These are phyloP conservation scores for Erigeron philadelphicus DNA, from an alignment of 140 eudicot species.

Conservation along the genomic window DNA sequence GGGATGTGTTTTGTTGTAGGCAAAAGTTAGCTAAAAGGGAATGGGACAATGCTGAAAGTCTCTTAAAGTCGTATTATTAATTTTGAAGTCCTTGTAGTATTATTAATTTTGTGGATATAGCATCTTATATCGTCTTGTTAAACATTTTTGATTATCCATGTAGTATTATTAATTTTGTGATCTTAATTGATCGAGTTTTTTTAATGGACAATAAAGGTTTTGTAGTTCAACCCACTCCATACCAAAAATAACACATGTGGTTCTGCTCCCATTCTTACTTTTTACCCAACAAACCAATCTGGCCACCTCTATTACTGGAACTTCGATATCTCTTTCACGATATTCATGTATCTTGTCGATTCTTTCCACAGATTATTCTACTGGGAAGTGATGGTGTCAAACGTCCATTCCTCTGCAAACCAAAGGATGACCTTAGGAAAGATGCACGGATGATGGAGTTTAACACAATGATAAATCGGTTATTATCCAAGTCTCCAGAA, in stretches of 20 bases:
- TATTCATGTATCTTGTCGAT: constrained; percentile 5
- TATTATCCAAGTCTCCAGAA: constrained; percentile 80
- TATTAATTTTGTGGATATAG: not conserved
- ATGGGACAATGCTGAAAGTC: not conserved
- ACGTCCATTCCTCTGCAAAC: constrained; percentile 93
- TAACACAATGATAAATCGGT: constrained; percentile 92
- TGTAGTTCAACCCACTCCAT: not conserved
- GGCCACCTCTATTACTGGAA: not conserved
- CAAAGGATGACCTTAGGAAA: constrained; percentile 95
- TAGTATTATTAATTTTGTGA: not conserved
- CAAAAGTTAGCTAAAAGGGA: not conserved
- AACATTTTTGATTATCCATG: not conserved
- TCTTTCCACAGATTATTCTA: constrained; percentile 60
- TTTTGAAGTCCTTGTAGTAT: too few relatives aligned
- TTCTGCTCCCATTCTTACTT: not conserved
- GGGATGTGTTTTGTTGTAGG: not conserved
- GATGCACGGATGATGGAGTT: constrained; percentile 99
- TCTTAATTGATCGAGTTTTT: not conserved
- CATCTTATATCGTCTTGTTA: not conserved
- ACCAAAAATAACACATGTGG: not conserved
- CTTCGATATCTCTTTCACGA: not conserved
- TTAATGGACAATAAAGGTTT: not conserved
- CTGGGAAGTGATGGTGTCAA: constrained; percentile 88
- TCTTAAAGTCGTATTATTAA: not conserved
- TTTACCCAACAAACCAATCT: not conserved